Evolutionary conservation across 73 alveolate species (phyloP).

Genomic region (Stentor coeruleus): DNA sequence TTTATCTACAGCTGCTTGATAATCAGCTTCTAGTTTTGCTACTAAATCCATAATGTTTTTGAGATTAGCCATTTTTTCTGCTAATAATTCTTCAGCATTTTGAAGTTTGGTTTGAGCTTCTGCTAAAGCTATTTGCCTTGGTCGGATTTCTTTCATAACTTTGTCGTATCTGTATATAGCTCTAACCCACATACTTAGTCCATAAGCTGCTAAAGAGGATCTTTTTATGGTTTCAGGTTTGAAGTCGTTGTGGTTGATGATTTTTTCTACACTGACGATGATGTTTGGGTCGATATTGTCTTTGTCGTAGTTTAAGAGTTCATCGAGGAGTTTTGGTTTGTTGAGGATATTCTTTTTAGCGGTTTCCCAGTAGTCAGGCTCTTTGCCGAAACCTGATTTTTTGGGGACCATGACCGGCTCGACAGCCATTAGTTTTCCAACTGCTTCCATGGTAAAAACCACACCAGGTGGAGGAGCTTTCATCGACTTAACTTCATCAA

Average conservation of each 20-base stretch:
- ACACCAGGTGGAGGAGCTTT: conserved; percentile 79
- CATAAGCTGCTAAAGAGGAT: conserved; percentile 83
- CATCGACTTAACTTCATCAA: conserved; percentile 79
- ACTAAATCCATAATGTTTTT: conserved; percentile 77
- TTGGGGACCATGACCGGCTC: conserved; percentile 80
- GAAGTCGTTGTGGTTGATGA: conserved; percentile 58
- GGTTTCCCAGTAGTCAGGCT: conserved; percentile 83
- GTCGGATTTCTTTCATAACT: conserved; percentile 94
- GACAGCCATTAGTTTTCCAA: conserved; percentile 76
- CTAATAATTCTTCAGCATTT: conserved; percentile 85
- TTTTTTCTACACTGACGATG: conserved; percentile 52
- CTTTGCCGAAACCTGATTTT: conserved; percentile 69
- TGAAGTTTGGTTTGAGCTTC: conserved; percentile 93
- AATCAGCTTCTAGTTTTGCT: conserved; percentile 86
- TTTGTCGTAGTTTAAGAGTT: conserved; percentile 50
- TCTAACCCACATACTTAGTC: conserved; percentile 84
- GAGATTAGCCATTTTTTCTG: conserved; percentile 80
- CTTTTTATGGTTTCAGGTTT: conserved; percentile 64
- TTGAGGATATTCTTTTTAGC: conserved; percentile 66
- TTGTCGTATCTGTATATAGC: conserved; percentile 76
- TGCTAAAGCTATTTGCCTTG: conserved; percentile 92
- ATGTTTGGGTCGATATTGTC: conserved; percentile 61
- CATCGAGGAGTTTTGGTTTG: conserved; percentile 50
- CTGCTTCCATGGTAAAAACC: conserved; percentile 81
- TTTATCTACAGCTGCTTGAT: conserved; percentile 88